A percentile compares a stretch with the other conserved stretches of the same genome.
Evolutionary conservation across 805 yeast species (phyloP).

Genomic region (Cyberlindnera veronae): DNA sequence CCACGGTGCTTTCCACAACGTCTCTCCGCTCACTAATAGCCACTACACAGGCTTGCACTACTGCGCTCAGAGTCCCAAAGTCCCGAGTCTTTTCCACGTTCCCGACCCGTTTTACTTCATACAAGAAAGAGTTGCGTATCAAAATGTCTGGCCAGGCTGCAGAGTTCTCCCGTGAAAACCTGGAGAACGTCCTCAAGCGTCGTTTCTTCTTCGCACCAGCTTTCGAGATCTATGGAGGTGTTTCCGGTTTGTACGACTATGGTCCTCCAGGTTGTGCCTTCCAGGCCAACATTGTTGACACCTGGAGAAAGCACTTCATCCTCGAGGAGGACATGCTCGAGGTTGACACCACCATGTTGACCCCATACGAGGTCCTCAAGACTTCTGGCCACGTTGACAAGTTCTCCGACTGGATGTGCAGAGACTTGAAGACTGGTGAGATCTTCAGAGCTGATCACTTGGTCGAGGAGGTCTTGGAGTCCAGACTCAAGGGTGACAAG

Average conservation of each 20-base stretch:
- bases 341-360: conserved; percentile 96
- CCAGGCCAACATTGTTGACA: conserved; percentile 91
- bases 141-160: conserved; percentile 23
- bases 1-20: conserved; percentile 1
- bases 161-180: conserved; percentile 74
- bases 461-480: conserved; percentile 95
- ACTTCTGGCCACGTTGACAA: conserved; percentile 99
- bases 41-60: background rate
- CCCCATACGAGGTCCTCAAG: conserved; percentile 96
- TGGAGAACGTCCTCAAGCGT: conserved; percentile 89
- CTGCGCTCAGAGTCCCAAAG: background rate
- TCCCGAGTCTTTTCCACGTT: background rate
- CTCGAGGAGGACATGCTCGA: conserved; percentile 98
- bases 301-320: conserved; percentile 97
- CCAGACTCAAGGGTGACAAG: conserved; percentile 94
- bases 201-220: conserved; percentile 98
- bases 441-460: conserved; percentile 98
- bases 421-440: conserved; percentile 93
- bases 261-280: conserved; percentile 99
- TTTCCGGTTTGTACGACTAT: conserved; percentile 94
- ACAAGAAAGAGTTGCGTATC: background rate
- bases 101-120: background rate
- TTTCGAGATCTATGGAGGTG: conserved; percentile 97
- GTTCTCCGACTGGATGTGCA: conserved; percentile 99
- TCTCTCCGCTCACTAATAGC: background rate